A percentile compares a stretch with the other conserved stretches of the same genome.
Conservation (phyloP, 1,139 yeast species). For the Kurtzmaniella quercitrusa region DNA sequence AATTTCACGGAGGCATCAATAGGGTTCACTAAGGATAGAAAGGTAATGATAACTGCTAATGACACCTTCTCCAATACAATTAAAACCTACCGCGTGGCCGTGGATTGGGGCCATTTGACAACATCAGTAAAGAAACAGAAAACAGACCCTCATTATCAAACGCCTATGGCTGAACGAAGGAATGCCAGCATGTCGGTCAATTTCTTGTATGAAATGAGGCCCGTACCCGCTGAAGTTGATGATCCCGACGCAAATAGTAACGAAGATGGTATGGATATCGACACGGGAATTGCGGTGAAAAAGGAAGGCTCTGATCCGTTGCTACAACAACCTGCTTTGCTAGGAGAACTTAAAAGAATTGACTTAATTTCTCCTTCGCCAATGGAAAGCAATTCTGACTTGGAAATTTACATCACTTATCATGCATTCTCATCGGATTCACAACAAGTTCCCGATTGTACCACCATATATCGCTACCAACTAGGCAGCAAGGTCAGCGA, state of each 20-base stretch:
- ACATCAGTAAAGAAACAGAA: slow-evolving; percentile 47
- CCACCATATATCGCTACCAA: slow-evolving; percentile 37
- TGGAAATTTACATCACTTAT: slow-evolving; percentile 37
- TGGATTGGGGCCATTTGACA: slow-evolving; percentile 61
- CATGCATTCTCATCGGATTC: slow-evolving; percentile 19
- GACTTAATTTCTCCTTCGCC: slow-evolving; percentile 44
- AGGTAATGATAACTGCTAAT: slow-evolving; percentile 46
- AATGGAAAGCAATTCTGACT: slow-evolving; percentile 24
- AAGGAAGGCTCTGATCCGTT: slow-evolving; percentile 12
- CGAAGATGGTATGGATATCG: slow-evolving; percentile 20
- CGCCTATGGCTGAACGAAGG: slow-evolving; percentile 38
- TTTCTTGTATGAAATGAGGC: slow-evolving; percentile 28
- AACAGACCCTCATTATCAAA: slow-evolving; percentile 48
- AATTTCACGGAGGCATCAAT: slow-evolving; percentile 43
- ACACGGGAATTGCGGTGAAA: slow-evolving; percentile 13
- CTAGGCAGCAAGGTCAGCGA: slow-evolving; percentile 23
- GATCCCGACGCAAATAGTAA: slow-evolving; percentile 3
- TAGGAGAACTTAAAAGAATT: slow-evolving; percentile 22
- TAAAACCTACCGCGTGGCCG: slow-evolving; percentile 41
- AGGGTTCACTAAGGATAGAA: slow-evolving; percentile 53
- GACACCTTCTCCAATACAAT: slow-evolving; percentile 39
- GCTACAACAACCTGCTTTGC: slow-evolving; percentile 10
- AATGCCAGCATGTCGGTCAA: slow-evolving; percentile 21
- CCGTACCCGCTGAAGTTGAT: slow-evolving; percentile 17
- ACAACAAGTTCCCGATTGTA: slow-evolving; percentile 15